These are phyloP conservation scores for Alnus glutinosa DNA, from an alignment of 306 rosid species.

Conservation along the genomic window DNA sequence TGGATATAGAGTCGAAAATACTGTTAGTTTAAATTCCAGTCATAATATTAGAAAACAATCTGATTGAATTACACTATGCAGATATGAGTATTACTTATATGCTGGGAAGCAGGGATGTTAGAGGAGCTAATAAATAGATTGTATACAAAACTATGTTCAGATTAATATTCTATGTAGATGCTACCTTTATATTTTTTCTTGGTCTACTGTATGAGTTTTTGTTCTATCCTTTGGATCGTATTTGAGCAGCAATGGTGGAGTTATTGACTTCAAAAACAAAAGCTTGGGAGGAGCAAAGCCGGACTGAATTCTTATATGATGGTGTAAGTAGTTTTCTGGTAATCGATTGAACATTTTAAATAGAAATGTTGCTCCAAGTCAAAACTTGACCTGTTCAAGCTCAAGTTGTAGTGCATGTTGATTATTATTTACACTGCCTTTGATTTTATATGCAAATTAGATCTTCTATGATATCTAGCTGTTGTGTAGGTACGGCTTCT, in stretches of 20 bases:
- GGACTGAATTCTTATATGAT: conserved; percentile 54
- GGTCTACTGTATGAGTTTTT: not conserved
- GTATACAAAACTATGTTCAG: not conserved
- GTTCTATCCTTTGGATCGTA: conserved; percentile 8
- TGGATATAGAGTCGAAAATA: not conserved
- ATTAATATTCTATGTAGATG: not conserved
- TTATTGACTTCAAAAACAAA: conserved; percentile 54
- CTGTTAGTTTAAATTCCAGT: not conserved
- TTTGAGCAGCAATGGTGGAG: conserved; percentile 62
- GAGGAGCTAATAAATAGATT: not conserved
- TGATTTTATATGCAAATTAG: not conserved
- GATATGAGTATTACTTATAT: not conserved
- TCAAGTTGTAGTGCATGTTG: conserved; percentile 4
- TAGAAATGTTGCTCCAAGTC: not conserved
- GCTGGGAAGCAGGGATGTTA: not conserved
- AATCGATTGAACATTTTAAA: conserved; percentile 1
- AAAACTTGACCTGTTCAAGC: not conserved
- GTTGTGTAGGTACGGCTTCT: conserved; percentile 51
- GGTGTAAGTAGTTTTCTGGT: conserved; percentile 52
- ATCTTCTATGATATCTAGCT: conserved; percentile 10
- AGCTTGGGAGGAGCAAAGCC: conserved; percentile 74
- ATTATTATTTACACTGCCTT: conserved; percentile 8
- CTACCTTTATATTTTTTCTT: not conserved
- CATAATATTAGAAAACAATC: not conserved
- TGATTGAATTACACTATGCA: not conserved